These are phyloP conservation scores for Teunomyces funiuensis DNA, from an alignment of 805 yeast genomes.

Conservation along the genomic window DNA sequence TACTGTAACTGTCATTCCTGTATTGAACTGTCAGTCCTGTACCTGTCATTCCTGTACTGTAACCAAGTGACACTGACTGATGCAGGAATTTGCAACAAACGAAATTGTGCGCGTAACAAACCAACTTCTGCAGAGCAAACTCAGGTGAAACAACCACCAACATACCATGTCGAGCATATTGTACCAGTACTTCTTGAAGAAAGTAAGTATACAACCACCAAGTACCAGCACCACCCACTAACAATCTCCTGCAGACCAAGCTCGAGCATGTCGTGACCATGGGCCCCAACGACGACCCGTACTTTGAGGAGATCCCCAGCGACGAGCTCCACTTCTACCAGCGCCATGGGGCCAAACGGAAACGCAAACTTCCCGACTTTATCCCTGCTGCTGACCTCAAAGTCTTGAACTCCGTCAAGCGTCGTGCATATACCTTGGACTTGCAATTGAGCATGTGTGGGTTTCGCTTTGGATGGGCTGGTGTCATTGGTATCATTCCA, in stretches of 20 bases:
- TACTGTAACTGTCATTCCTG: too few species aligned
- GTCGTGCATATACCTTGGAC: constrained; percentile 39
- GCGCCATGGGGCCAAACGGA: constrained; percentile 39
- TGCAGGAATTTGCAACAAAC: too few species aligned
- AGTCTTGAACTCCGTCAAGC: constrained; percentile 34
- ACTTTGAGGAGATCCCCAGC: constrained; percentile 41
- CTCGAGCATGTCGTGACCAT: constrained; percentile 27
- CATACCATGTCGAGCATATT: constrained; percentile 30
- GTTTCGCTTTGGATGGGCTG: constrained; percentile 43
- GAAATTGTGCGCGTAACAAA: too few species aligned
- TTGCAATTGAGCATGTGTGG: constrained; percentile 42
- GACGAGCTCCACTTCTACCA: constrained; percentile 43
- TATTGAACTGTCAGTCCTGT: too few species aligned
- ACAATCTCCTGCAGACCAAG: constrained; percentile 22
- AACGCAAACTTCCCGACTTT: constrained; percentile 33
- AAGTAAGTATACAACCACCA: constrained; percentile 25
- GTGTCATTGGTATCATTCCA: constrained; percentile 40
- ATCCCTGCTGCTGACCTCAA: constrained; percentile 34
- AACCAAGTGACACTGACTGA: too few species aligned
- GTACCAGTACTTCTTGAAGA: constrained; percentile 36
- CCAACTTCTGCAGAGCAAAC: too few species aligned
- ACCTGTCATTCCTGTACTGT: too few species aligned
- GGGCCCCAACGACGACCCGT: constrained; percentile 38
- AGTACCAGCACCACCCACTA: background rate
- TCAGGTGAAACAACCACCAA: too few species aligned